Conservation (phyloP, 1,284 basidiomycete genomes). For the Naganishia sp. region DNA sequence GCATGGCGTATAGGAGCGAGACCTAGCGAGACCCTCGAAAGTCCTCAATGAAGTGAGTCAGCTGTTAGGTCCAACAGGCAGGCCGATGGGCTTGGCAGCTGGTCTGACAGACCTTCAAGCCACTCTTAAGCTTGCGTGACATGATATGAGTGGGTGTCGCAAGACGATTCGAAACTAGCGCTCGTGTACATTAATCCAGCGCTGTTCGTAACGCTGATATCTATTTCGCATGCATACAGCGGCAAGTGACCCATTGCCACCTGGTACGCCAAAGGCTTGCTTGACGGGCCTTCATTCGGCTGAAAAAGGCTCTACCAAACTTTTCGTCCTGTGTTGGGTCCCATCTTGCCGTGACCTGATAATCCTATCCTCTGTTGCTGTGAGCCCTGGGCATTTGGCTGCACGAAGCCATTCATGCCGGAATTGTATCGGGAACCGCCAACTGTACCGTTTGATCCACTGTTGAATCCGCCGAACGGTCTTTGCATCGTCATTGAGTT, state of each 20-base stretch:
- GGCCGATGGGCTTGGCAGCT: too few species aligned
- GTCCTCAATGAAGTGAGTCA: too few species aligned
- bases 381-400: conserved; percentile 4
- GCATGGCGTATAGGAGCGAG: too few species aligned
- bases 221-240: too few species aligned
- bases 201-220: too few species aligned
- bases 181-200: too few species aligned
- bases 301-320: conserved; percentile 12
- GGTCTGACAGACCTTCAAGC: too few species aligned
- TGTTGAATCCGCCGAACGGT: conserved; percentile 23
- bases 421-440: conserved; percentile 18
- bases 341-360: conserved; percentile 19
- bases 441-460: conserved; percentile 1
- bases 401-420: conserved; percentile 20
- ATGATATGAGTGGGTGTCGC: background rate
- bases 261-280: background rate
- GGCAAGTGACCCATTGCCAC: too few species aligned
- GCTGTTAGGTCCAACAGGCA: too few species aligned
- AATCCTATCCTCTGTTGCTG: conserved; percentile 23
- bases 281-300: background rate
- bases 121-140: background rate
- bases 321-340: conserved; percentile 8
- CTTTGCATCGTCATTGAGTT: conserved; percentile 17
- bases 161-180: background rate
- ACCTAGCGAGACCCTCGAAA: too few species aligned